Evolutionary conservation across 1,139 yeast species (phyloP), one percentile per base, ranked within the genome.

Genomic region (Pichia terricola): DNA sequence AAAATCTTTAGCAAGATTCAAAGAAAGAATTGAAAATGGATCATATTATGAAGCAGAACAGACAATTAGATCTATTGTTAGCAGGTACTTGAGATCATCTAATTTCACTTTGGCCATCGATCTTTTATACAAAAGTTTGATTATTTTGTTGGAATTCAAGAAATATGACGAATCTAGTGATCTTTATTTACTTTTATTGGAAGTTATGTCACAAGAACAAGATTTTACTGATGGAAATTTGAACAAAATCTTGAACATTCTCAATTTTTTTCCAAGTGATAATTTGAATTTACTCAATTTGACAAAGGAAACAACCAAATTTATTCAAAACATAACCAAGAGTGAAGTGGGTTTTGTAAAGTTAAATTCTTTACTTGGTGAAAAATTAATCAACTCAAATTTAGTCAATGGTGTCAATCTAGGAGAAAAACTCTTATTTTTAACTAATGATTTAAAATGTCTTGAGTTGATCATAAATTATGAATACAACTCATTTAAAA

Each of bases 31-130:
- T 51, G 76, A 74, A 41, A 73, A 73, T 41, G 88, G 88, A 3
- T 84, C 88, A 44, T 87, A 72, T 65, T 89, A 89, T 59, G 98
- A 91, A 60, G 97, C 97, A 0, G 96, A 89, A 59, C 97, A 89
- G 63, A 89, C 95, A 0, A 72, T 89, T 43, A 70, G 96, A 56
- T 87, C 96, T 7, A 82, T 89, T 46, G 87, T 85, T 39, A 87
- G 88, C 53, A 70, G 98, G 58, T 82, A 85, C 57, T 81, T 84
- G 40, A 78, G 86, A 51, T 62, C 80, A 33, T 76, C 77, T 50
- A 78, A 82, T 50, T 85, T 73, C 59, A 62, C 64, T 4, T 81
- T 81, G 38, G 95, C 96, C 9, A 70, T 78, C 44, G 88, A 84
- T 45, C 66, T 88, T 46, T 69, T 89, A 37, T 76, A 75, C 55